Evolutionary conservation across 352 stramenopile genomes (phyloP).

Genomic region (Phytophthora agathidicida): DNA sequence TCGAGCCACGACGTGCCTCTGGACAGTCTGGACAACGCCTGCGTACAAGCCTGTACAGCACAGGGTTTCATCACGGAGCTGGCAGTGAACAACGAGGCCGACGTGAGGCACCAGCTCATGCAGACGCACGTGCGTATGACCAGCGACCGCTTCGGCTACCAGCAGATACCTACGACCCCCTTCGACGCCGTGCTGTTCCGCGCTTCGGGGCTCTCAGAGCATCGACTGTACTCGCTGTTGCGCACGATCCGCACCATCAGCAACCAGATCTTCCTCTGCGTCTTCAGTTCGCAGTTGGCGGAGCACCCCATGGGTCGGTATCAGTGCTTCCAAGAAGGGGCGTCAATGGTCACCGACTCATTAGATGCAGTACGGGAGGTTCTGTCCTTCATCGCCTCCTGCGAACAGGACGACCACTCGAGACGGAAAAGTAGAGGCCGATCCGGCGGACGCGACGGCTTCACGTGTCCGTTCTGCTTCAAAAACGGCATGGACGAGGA

Average conservation of each 20-base stretch:
- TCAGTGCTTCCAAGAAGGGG: constrained; percentile 77
- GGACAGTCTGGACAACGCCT: constrained; percentile 79
- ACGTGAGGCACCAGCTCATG: constrained; percentile 66
- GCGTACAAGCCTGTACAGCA: constrained; percentile 68
- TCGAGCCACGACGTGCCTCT: constrained; percentile 74
- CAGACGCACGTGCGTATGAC: constrained; percentile 48
- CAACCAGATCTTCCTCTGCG: constrained; percentile 85
- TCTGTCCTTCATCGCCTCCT: constrained; percentile 70
- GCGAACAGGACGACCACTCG: constrained; percentile 16
- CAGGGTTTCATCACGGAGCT: constrained; percentile 79
- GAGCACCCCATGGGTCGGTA: constrained; percentile 77
- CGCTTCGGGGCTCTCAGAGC: constrained; percentile 56
- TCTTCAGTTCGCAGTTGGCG: constrained; percentile 79
- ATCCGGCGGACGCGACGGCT: constrained; percentile 34
- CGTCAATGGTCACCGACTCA: constrained; percentile 84
- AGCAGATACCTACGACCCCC: constrained; percentile 29
- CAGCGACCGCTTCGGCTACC: constrained; percentile 15
- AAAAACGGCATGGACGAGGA: constrained; percentile 80
- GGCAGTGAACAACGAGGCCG: constrained; percentile 59
- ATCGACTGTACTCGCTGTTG: constrained; percentile 57
- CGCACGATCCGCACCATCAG: constrained; percentile 74
- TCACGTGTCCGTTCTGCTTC: constrained; percentile 77
- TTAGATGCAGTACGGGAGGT: constrained; percentile 67
- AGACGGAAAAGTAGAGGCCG: constrained; percentile 27
- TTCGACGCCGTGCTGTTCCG: constrained; percentile 78